A percentile compares a stretch with the other conserved stretches of the same genome.
phyloP scores from a whole-genome alignment of 2,329 filamentous ascomycete species.

The Ophiosphaerella herpotricha region DNA sequence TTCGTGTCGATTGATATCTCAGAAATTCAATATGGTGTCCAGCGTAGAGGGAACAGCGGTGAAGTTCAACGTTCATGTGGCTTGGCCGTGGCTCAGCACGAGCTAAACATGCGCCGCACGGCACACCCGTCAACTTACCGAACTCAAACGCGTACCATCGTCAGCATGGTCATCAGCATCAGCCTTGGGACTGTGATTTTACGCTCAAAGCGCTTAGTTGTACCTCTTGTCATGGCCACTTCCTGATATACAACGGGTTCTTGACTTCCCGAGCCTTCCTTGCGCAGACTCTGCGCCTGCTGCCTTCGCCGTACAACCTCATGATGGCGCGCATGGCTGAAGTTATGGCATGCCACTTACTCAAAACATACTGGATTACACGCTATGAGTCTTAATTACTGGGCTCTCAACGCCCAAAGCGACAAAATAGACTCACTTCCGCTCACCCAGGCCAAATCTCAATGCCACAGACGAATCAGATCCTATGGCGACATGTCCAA shows the following conservation, averaged over 20 bases:
- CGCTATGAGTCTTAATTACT: constrained; percentile 1
- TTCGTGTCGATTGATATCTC: no score
- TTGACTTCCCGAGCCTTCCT: constrained; percentile 19
- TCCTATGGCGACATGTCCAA: constrained; percentile 4
- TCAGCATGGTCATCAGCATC: constrained; percentile 25
- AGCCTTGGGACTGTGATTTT: constrained; percentile 9
- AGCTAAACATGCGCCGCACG: constrained; percentile 18
- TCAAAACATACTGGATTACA: background rate
- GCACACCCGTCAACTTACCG: background rate
- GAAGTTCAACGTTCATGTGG: constrained; percentile 9
- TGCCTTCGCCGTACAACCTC: constrained; percentile 3
- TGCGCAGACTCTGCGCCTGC: constrained; percentile 13
- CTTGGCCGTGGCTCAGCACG: constrained; percentile 13
- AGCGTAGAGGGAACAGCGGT: constrained; percentile 11
- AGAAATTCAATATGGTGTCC: background rate
- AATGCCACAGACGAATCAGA: constrained; percentile 15
- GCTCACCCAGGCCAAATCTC: constrained; percentile 3
- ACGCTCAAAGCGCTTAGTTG: constrained; percentile 10
- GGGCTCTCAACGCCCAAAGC: background rate
- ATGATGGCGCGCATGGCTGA: constrained; percentile 15
- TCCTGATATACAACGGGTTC: constrained; percentile 21
- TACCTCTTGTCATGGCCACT: constrained; percentile 8
- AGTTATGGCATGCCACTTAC: constrained; percentile 7
- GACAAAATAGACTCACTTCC: constrained; percentile 6
- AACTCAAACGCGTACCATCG: constrained; percentile 8